Percentiles rank a stretch among this genome's conserved stretches.
Conservation (phyloP, 1,139 yeast genomes). For the Keqinozyma sinolaborantium region DNA sequence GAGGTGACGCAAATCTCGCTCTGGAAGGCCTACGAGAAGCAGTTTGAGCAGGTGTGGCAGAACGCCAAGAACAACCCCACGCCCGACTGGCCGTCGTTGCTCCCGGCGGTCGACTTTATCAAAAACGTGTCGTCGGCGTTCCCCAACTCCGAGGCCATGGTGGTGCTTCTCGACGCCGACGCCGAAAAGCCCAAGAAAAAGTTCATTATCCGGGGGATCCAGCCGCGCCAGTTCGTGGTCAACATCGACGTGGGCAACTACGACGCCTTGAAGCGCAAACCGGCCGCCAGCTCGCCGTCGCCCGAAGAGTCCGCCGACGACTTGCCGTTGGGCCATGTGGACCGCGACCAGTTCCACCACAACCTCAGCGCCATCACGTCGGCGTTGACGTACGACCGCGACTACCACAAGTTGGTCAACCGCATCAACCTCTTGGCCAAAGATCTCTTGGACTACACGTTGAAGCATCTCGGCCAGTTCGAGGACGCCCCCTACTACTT, state of each 20-base stretch:
- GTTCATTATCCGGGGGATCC: constrained; percentile 88
- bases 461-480: constrained; percentile 21
- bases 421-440: constrained; percentile 20
- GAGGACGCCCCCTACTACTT: constrained; percentile 22
- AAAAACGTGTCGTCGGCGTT: constrained; percentile 91
- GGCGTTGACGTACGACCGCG: constrained; percentile 1
- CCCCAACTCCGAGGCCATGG: constrained; percentile 93
- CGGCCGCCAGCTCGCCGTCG: constrained; percentile 9
- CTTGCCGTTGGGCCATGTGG: constrained; percentile 37
- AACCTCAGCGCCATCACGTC: constrained; percentile 14
- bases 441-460: constrained; percentile 26
- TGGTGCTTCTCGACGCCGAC: constrained; percentile 51
- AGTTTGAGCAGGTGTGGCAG: constrained; percentile 52
- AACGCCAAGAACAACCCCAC: constrained; percentile 31
- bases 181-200: constrained; percentile 56
- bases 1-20: constrained; percentile 94
- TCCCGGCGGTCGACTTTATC: constrained; percentile 95
- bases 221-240: constrained; percentile 44
- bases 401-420: constrained; percentile 5
- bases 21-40: constrained; percentile 93
- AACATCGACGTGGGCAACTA: constrained; percentile 43
- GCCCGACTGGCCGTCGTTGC: constrained; percentile 53
- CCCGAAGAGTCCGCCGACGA: constrained; percentile 13
- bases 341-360: constrained; percentile 29
- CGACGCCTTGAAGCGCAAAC: constrained; percentile 36